Evolutionary conservation across 306 rosid species (phyloP).

Genomic region (Trifolium subterraneum): DNA sequence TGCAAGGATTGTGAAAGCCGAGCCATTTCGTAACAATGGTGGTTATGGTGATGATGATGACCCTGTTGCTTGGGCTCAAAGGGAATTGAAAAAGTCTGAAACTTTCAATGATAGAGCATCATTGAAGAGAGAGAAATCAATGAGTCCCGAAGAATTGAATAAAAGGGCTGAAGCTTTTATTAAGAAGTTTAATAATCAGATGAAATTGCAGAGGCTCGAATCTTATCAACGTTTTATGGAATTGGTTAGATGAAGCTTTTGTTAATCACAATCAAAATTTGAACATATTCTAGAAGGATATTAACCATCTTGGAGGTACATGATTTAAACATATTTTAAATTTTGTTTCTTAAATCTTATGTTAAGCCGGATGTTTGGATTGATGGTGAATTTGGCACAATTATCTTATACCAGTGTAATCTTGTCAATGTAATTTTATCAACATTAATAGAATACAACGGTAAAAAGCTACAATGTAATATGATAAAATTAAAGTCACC

Average conservation of each 20-base stretch:
- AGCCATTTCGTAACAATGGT: slow-evolving; percentile 33
- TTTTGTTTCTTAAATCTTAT: background rate
- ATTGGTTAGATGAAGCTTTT: slow-evolving; percentile 42
- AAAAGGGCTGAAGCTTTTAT: slow-evolving; percentile 73
- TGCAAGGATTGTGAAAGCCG: slow-evolving; percentile 51
- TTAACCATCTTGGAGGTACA: slow-evolving; percentile 46
- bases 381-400: no score
- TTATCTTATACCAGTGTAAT: no score
- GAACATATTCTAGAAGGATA: slow-evolving; percentile 32
- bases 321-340: background rate
- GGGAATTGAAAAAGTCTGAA: slow-evolving; percentile 69
- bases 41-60: slow-evolving; percentile 46
- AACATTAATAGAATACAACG: no score
- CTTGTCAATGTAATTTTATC: no score
- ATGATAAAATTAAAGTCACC: no score
- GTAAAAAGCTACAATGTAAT: no score
- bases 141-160: slow-evolving; percentile 73
- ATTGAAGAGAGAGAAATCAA: slow-evolving; percentile 67
- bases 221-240: slow-evolving; percentile 70
- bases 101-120: slow-evolving; percentile 69
- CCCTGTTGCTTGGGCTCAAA: slow-evolving; percentile 62
- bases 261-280: background rate
- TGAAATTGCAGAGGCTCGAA: slow-evolving; percentile 79
- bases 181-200: slow-evolving; percentile 56
- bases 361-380: no score